A percentile compares a stretch with the other conserved stretches of the same genome.
These are phyloP conservation scores for Neofusicoccum sp. DNA, from an alignment of 2,329 filamentous ascomycete genomes.

Conservation along the genomic window DNA sequence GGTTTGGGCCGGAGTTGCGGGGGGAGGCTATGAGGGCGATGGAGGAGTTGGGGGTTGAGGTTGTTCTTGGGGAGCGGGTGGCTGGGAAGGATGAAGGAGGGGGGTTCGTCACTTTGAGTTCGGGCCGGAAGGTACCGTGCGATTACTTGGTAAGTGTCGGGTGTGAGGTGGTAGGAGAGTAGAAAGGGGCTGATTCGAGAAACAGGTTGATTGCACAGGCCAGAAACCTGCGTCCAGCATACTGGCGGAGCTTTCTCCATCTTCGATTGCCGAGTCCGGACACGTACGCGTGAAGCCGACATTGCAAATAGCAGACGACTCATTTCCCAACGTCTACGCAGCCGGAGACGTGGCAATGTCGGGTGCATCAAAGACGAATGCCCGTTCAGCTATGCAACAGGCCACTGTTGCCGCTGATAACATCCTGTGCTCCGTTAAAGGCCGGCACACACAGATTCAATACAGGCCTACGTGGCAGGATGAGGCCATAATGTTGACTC, in stretches of 20 bases:
- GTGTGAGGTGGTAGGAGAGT: neutral
- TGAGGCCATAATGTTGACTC: slow-evolving; percentile 24
- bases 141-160: slow-evolving; percentile 43
- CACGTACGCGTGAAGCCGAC: slow-evolving; percentile 56
- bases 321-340: slow-evolving; percentile 56
- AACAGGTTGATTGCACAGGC: slow-evolving; percentile 59
- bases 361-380: slow-evolving; percentile 50
- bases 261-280: slow-evolving; percentile 47
- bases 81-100: slow-evolving; percentile 37
- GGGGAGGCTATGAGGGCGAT: slow-evolving; percentile 43
- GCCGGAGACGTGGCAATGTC: slow-evolving; percentile 63
- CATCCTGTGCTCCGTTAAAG: slow-evolving; percentile 47
- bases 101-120: slow-evolving; percentile 45
- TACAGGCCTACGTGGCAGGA: slow-evolving; percentile 24
- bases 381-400: slow-evolving; percentile 55
- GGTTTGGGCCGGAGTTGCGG: slow-evolving; percentile 47
- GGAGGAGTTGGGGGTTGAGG: slow-evolving; percentile 47
- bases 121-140: slow-evolving; percentile 47
- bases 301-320: slow-evolving; percentile 54
- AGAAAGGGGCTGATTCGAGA: neutral
- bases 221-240: slow-evolving; percentile 57
- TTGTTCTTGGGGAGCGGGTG: slow-evolving; percentile 53
- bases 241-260: slow-evolving; percentile 44
- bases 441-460: neutral
- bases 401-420: slow-evolving; percentile 55